Evolutionary conservation across 805 yeast species (phyloP).

Genomic region (Schizosaccharomyces pombe): DNA sequence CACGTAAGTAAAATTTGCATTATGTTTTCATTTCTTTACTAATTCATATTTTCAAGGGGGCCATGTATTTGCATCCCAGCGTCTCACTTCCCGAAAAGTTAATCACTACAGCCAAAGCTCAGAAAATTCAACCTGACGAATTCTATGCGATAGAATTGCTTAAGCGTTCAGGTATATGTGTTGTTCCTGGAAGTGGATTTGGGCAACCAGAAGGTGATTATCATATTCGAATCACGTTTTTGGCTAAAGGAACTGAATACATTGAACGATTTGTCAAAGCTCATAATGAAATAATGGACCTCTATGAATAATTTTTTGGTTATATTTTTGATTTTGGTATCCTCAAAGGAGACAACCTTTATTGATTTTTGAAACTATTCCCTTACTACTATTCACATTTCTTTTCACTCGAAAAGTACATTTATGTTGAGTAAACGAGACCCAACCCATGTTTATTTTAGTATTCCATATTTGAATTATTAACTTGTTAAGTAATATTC

Average conservation of each 20-base stretch:
- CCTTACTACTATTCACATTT: too few species aligned
- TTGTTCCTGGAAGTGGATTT: conserved; percentile 93
- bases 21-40: too few species aligned
- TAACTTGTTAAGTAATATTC: too few species aligned
- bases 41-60: too few species aligned
- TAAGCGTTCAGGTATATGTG: conserved; percentile 81
- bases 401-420: too few species aligned
- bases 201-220: conserved; percentile 77
- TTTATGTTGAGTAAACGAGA: too few species aligned
- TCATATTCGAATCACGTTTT: conserved; percentile 87
- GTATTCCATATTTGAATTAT: too few species aligned
- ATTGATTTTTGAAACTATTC: too few species aligned
- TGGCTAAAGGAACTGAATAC: conserved; percentile 89
- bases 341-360: too few species aligned
- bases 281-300: conserved; percentile 46
- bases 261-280: conserved; percentile 54
- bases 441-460: too few species aligned
- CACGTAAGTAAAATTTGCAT: too few species aligned
- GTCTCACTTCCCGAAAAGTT: conserved; percentile 43
- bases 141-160: conserved; percentile 67
- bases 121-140: conserved; percentile 51
- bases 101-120: conserved; percentile 32
- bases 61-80: conserved; percentile 88
- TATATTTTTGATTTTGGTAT: too few species aligned
- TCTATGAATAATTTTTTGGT: conserved; percentile 18